Conservation (phyloP, 352 stramenopile species). For the Pythium folliculosum region DNA sequence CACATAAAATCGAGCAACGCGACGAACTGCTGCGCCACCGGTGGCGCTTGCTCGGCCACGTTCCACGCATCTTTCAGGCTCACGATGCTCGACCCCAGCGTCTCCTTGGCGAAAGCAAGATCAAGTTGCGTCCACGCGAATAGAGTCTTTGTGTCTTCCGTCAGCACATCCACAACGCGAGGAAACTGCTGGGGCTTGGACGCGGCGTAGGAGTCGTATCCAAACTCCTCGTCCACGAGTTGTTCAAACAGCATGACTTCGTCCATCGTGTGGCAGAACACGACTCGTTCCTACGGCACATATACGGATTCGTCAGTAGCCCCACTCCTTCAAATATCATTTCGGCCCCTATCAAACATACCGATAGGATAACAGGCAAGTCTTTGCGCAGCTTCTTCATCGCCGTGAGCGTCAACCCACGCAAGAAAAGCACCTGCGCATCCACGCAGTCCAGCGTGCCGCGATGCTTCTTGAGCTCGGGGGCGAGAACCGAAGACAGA, state of each 20-base stretch:
- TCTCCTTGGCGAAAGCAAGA: slow-evolving; percentile 49
- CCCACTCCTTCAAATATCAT: background rate
- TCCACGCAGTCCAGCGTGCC: slow-evolving; percentile 54
- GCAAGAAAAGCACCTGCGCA: slow-evolving; percentile 60
- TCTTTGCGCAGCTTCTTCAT: slow-evolving; percentile 56
- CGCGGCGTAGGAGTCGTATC: slow-evolving; percentile 55
- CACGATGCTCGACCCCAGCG: slow-evolving; percentile 27
- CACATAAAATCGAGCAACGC: slow-evolving; percentile 70
- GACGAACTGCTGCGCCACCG: slow-evolving; percentile 38
- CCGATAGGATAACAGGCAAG: slow-evolving; percentile 42
- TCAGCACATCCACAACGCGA: slow-evolving; percentile 67
- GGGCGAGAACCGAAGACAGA: slow-evolving; percentile 41
- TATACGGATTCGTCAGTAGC: background rate
- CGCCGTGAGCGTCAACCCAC: slow-evolving; percentile 42
- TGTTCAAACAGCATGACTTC: slow-evolving; percentile 79
- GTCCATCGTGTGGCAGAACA: slow-evolving; percentile 73
- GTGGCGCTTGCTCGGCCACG: background rate
- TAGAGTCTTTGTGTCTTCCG: slow-evolving; percentile 43
- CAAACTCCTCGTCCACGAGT: slow-evolving; percentile 58
- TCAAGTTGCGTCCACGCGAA: slow-evolving; percentile 73
- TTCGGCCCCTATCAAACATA: slow-evolving; percentile 10
- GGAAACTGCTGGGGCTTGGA: slow-evolving; percentile 44
- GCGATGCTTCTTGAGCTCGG: slow-evolving; percentile 50
- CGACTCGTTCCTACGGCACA: slow-evolving; percentile 3
- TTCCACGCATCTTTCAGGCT: slow-evolving; percentile 16